phyloP scores from a whole-genome alignment of 495 filamentous ascomycete genomes.

The Hyphodiscus hymeniophilus region DNA sequence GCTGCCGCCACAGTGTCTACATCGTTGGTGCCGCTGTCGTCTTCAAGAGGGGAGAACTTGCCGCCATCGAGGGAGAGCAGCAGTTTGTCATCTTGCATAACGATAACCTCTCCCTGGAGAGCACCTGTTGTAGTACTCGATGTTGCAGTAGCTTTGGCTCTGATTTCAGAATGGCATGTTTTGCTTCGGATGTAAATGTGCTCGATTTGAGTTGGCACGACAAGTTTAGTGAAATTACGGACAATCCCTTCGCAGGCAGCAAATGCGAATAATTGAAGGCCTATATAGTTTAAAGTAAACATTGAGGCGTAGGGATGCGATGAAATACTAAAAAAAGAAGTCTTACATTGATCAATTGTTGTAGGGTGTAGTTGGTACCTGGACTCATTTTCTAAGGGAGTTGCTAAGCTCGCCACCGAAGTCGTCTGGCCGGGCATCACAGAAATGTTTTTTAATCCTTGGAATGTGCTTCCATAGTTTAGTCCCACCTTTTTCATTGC shows the following conservation, averaged over 20 bases:
- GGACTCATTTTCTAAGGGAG: background rate
- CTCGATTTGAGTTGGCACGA: conserved; percentile 30
- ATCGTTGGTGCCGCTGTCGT: too few species aligned
- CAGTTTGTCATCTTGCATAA: too few species aligned
- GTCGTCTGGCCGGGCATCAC: background rate
- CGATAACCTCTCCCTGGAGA: background rate
- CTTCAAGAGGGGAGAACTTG: too few species aligned
- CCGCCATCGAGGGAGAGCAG: too few species aligned
- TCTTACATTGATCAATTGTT: background rate
- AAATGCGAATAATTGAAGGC: conserved; percentile 20
- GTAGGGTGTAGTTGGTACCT: background rate
- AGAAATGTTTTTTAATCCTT: background rate
- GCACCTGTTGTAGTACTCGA: background rate
- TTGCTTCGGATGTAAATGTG: conserved; percentile 24
- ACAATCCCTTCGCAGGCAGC: conserved; percentile 26
- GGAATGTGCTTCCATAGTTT: conserved; percentile 20
- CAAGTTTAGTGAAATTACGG: conserved; percentile 25
- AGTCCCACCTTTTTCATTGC: background rate
- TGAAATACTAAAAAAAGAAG: too few species aligned
- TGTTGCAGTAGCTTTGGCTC: background rate
- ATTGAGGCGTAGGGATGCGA: too few species aligned
- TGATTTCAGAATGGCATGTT: background rate
- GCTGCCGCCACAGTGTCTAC: too few species aligned
- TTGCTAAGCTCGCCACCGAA: too few species aligned
- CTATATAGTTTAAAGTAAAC: too few species aligned